Evolutionary conservation across 2,329 filamentous ascomycete species (phyloP), one percentile per base, ranked within the genome.

Genomic region (Claviceps cyperi): DNA sequence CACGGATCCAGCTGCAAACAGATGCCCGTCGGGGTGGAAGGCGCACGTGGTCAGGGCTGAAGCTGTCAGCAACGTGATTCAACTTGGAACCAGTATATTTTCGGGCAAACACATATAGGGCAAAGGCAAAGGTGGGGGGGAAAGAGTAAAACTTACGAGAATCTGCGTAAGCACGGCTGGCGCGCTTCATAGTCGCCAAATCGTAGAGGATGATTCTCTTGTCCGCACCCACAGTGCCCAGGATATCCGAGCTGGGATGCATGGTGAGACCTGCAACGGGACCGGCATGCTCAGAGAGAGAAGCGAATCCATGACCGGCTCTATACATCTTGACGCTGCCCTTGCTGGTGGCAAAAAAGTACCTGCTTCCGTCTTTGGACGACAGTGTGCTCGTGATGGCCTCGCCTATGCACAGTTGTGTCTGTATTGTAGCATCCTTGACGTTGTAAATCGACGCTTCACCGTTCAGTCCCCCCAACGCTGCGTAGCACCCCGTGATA

Each of bases 11-110:
- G 84, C 85, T 39, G 88, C 91, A 58, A 97, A 80, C 5, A 98
- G 76, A 63, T 96, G 87, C n/a, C 92, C 92, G 62, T 98, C 92
- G 6, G 94, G 92, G 64, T 98, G 92, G 75, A 98, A 97, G 36
- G 84, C 79, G 55, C 82, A 85, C 47, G 82, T 78, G 1, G 84
- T 86, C 44, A 94, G 72, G 53, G 82, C 86, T 85, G 63, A 48
- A 53, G 5, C 8, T 36, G 43, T 56, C 38, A 57, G 54, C 40
- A 48, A 45, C 9, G 40, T 15, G 8, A 14, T 37, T 14, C 17
- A 37, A 19, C 17, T 52, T 39, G 2, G 9, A 19, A 38, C 54
- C n/a, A 14, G 6, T 9, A 9, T 11, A 41, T 38, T 3, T 14
- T 5, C 5, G 17, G 1, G 5, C 2, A 41, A 13, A 22, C 19